Evolutionary conservation across 2,329 filamentous ascomycete species (phyloP).

Genomic region (Aaosphaeria arxii): DNA sequence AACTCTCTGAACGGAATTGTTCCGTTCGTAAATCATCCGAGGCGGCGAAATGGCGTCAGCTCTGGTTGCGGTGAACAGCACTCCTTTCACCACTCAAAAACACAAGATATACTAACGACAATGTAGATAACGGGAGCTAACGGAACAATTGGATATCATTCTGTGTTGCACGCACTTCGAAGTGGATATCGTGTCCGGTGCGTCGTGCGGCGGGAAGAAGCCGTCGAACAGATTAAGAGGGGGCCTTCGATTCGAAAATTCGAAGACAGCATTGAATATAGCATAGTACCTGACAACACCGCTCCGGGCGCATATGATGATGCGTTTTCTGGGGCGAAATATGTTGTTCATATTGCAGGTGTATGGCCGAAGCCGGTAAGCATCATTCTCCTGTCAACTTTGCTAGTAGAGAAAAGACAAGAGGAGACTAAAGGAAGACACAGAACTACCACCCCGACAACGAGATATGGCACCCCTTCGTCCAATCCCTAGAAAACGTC

Average conservation of each 20-base stretch:
- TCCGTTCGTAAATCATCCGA: too few relatives aligned
- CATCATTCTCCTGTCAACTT: constrained; percentile 1
- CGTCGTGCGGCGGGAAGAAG: constrained; percentile 26
- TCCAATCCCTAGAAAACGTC: constrained; percentile 29
- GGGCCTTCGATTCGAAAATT: constrained; percentile 25
- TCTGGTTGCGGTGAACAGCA: too few relatives aligned
- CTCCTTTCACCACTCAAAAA: too few relatives aligned
- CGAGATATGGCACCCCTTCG: constrained; percentile 31
- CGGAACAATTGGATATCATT: constrained; percentile 33
- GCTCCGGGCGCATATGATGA: constrained; percentile 22
- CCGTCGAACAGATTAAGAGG: constrained; percentile 18
- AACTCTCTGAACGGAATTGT: too few relatives aligned
- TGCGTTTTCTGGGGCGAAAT: constrained; percentile 19
- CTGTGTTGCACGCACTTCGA: constrained; percentile 21
- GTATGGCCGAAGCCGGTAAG: constrained; percentile 30
- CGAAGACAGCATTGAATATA: constrained; percentile 17
- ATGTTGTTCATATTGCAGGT: constrained; percentile 31
- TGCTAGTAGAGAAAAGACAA: neutral
- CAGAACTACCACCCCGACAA: constrained; percentile 29
- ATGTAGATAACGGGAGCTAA: constrained; percentile 36
- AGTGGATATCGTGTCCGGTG: constrained; percentile 31
- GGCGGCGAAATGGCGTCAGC: too few relatives aligned
- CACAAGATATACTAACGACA: too few relatives aligned
- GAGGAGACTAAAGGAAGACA: neutral
- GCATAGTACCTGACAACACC: constrained; percentile 28